Evolutionary conservation across 768 basidiomycete species (phyloP).

Genomic region (Podaxis sp.): DNA sequence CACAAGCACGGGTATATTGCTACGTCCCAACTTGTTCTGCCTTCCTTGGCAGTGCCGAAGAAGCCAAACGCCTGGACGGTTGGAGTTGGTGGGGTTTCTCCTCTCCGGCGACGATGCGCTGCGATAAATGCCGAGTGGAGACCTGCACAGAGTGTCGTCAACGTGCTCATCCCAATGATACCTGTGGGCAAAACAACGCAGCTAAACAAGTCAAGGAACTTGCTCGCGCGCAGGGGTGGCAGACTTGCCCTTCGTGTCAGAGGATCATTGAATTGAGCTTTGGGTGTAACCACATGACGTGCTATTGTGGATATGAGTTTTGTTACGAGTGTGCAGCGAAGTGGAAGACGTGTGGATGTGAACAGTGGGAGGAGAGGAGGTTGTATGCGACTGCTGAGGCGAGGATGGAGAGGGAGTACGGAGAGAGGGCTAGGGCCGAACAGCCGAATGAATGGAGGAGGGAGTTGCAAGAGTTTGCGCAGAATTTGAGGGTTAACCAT

Average conservation of each 20-base stretch:
- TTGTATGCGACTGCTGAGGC: conserved; percentile 42
- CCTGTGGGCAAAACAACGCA: conserved; percentile 31
- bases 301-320: conserved; percentile 56
- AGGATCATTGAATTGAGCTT: conserved; percentile 53
- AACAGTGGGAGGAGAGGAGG: conserved; percentile 61
- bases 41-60: conserved; percentile 17
- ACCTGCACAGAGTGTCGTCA: conserved; percentile 19
- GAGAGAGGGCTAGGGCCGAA: conserved; percentile 20
- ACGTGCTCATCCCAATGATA: conserved; percentile 14
- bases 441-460: conserved; percentile 31
- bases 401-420: conserved; percentile 43
- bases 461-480: conserved; percentile 32
- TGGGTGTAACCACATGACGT: conserved; percentile 70
- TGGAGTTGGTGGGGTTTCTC: neutral
- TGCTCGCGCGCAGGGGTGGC: conserved; percentile 49
- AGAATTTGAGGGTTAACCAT: conserved; percentile 49
- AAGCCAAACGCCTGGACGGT: neutral
- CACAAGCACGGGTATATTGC: conserved; percentile 22
- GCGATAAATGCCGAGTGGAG: conserved; percentile 10
- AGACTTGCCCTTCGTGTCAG: conserved; percentile 62
- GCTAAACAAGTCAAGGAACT: conserved; percentile 43
- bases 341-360: conserved; percentile 65
- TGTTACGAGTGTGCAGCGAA: conserved; percentile 62
- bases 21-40: conserved; percentile 19
- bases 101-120: conserved; percentile 2